Conservation (phyloP, 2,329 filamentous ascomycete species). For the Parascedosporium putredinis region DNA sequence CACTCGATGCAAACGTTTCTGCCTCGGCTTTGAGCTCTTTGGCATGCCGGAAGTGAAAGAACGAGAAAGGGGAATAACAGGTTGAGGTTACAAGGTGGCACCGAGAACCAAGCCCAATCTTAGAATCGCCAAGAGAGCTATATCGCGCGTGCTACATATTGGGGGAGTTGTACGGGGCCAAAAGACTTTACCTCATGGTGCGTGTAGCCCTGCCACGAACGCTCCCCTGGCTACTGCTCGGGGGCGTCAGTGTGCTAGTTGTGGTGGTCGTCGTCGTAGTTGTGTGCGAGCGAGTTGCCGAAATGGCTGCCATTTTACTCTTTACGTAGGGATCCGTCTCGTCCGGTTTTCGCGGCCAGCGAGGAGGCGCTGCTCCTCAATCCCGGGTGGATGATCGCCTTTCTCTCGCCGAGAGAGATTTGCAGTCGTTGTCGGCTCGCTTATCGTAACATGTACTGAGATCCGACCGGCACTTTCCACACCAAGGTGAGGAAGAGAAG, state of each 20-base stretch:
- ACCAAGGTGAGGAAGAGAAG: too few species aligned
- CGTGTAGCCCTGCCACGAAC: slow-evolving; percentile 31
- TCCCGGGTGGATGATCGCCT: background rate
- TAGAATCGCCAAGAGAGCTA: too few species aligned
- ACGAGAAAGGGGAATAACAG: background rate
- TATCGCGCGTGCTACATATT: too few species aligned
- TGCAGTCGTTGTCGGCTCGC: background rate
- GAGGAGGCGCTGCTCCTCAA: background rate
- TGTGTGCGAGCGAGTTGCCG: slow-evolving; percentile 24
- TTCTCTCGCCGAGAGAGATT: background rate
- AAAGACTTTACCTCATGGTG: slow-evolving; percentile 31
- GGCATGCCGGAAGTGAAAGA: background rate
- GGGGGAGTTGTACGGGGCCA: too few species aligned
- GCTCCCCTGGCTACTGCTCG: slow-evolving; percentile 37
- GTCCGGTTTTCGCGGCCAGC: slow-evolving; percentile 20
- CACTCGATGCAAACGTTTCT: background rate
- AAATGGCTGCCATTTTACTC: slow-evolving; percentile 40
- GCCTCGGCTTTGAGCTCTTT: background rate
- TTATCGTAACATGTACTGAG: background rate
- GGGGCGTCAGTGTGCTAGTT: slow-evolving; percentile 35
- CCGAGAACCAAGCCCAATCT: too few species aligned
- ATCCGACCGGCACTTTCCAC: too few species aligned
- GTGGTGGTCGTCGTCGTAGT: slow-evolving; percentile 22
- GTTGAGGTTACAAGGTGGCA: too few species aligned
- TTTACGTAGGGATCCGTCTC: slow-evolving; percentile 12